Percentiles rank a stretch among this genome's conserved stretches.
Conservation (phyloP, 495 filamentous ascomycete genomes). For the Neurospora sp. region DNA sequence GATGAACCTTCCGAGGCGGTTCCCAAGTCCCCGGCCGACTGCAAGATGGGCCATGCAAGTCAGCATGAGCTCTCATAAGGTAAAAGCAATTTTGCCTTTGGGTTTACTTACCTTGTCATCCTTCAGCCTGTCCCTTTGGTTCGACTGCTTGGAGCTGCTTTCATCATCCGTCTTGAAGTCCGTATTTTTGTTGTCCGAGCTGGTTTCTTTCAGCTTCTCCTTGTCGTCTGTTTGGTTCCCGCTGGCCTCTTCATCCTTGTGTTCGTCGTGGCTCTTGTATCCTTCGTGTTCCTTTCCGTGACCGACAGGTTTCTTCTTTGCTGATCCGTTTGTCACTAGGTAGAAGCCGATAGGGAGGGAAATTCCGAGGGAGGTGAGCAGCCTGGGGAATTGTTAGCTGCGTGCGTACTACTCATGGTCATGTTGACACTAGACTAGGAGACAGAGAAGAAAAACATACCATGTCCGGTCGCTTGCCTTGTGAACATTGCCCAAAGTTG, state of each 20-base stretch:
- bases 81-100: neutral
- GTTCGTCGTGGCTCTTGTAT: neutral
- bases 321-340: neutral
- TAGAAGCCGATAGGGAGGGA: conserved; percentile 8
- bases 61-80: neutral
- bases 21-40: neutral
- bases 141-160: neutral
- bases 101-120: neutral
- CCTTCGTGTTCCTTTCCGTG: neutral
- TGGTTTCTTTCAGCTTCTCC: neutral
- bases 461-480: conserved; percentile 10
- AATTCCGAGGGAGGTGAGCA: conserved; percentile 10
- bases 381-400: neutral
- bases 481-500: conserved; percentile 2
- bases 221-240: conserved; percentile 23
- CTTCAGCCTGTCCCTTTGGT: neutral
- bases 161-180: neutral
- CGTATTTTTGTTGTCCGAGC: neutral
- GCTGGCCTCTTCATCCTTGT: neutral
- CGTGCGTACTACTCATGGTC: neutral
- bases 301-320: neutral
- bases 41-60: neutral
- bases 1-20: neutral
- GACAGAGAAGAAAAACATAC: neutral
- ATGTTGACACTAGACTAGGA: neutral